Conservation (phyloP, 1,284 basidiomycete genomes). For the Ceratobasidium papillatum region DNA sequence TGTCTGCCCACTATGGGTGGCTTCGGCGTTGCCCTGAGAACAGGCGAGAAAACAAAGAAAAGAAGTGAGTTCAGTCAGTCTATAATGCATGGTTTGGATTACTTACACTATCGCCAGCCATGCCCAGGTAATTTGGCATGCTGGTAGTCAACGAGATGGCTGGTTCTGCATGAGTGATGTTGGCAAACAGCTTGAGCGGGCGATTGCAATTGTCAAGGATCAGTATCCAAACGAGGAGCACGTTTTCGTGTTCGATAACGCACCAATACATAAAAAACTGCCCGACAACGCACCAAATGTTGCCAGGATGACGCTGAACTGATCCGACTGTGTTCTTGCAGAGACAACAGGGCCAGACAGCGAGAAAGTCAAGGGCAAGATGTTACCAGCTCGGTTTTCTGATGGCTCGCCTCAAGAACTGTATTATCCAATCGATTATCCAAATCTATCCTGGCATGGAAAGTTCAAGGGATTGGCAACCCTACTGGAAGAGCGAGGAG, state of each 20-base stretch:
- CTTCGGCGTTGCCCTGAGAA: slow-evolving; percentile 22
- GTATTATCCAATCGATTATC: slow-evolving; percentile 51
- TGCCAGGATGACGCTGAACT: slow-evolving; percentile 49
- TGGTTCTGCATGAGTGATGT: slow-evolving; percentile 54
- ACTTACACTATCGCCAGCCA: slow-evolving; percentile 27
- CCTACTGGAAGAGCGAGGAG: slow-evolving; percentile 50
- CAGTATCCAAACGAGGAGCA: slow-evolving; percentile 49
- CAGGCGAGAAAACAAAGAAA: neutral
- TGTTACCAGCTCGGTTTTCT: slow-evolving; percentile 40
- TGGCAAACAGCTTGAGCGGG: slow-evolving; percentile 49
- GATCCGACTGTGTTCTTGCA: neutral
- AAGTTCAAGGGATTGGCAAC: slow-evolving; percentile 54
- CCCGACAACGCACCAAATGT: slow-evolving; percentile 52
- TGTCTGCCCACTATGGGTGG: slow-evolving; percentile 57
- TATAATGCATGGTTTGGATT: neutral
- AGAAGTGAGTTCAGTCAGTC: neutral
- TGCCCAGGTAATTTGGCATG: slow-evolving; percentile 52
- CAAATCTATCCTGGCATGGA: slow-evolving; percentile 46
- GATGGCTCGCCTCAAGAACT: slow-evolving; percentile 48
- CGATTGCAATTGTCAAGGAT: slow-evolving; percentile 53
- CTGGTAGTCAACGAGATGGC: slow-evolving; percentile 58
- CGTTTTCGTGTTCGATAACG: slow-evolving; percentile 55
- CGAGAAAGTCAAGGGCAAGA: slow-evolving; percentile 46
- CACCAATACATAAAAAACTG: slow-evolving; percentile 53
- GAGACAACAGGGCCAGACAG: slow-evolving; percentile 13